Evolutionary conservation across 164 flowering plant species (phyloP).

Genomic region (Magnolia kwangsiensis): DNA sequence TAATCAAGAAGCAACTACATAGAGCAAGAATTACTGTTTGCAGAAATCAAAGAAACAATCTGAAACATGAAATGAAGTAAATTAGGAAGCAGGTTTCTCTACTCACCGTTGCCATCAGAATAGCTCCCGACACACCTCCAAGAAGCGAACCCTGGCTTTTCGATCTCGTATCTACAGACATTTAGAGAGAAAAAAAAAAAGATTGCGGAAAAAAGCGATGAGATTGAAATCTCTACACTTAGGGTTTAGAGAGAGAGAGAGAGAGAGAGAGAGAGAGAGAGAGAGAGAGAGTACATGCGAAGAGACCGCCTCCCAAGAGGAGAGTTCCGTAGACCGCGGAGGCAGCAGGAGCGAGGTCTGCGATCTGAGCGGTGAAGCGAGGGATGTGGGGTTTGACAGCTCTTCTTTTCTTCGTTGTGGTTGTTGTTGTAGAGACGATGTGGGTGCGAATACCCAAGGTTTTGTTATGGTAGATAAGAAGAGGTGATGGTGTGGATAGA

Average conservation of each 20-base stretch:
- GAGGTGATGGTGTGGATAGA: neutral
- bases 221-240: too few species aligned
- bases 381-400: neutral
- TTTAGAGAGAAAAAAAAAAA: neutral
- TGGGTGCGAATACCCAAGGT: neutral
- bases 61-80: neutral
- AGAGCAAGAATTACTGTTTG: neutral
- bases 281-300: constrained; percentile 22
- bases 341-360: constrained; percentile 39
- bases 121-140: constrained; percentile 45
- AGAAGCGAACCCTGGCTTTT: constrained; percentile 45
- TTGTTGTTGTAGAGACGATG: neutral
- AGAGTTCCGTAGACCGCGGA: constrained; percentile 43
- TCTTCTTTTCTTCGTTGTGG: neutral
- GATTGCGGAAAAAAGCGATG: too few species aligned
- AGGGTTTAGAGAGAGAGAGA: neutral
- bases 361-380: constrained; percentile 33
- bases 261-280: neutral
- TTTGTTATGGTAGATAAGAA: neutral
- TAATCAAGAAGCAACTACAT: neutral
- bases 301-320: constrained; percentile 49
- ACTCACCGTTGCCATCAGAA: constrained; percentile 40
- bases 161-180: constrained; percentile 29
- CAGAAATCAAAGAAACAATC: neutral
- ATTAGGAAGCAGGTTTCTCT: neutral